Percentiles rank a stretch among this genome's conserved stretches.
Evolutionary conservation across 345 rosid genomes (phyloP).

Genomic region (Hevea brasiliensis): DNA sequence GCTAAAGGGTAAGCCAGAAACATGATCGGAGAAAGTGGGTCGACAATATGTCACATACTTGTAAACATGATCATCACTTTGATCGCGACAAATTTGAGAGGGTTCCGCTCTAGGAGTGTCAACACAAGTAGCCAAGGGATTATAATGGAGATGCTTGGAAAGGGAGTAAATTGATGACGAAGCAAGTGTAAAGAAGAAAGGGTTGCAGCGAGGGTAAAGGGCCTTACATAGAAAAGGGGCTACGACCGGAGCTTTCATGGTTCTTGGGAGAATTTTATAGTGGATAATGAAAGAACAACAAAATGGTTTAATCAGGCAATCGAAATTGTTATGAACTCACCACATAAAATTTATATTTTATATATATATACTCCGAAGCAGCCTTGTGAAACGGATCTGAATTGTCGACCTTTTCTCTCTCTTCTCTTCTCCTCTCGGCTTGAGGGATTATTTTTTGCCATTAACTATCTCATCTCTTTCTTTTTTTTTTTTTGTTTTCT

Average conservation of each 20-base stretch:
- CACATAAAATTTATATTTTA: background rate
- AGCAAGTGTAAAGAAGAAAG: conserved; percentile 11
- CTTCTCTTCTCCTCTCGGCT: too few relatives aligned
- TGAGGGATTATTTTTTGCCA: too few relatives aligned
- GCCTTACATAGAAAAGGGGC: conserved; percentile 41
- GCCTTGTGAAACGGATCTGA: too few relatives aligned
- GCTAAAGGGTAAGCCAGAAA: conserved; percentile 31
- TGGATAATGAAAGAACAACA: background rate
- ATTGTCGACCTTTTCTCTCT: too few relatives aligned
- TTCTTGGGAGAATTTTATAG: conserved; percentile 27
- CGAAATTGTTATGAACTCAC: background rate
- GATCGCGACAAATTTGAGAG: conserved; percentile 46
- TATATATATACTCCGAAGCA: too few relatives aligned
- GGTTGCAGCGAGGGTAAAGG: conserved; percentile 7
- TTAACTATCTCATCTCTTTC: too few relatives aligned
- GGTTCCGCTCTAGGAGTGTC: conserved; percentile 47
- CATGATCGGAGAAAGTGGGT: conserved; percentile 37
- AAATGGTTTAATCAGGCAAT: background rate
- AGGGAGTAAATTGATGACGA: conserved; percentile 8
- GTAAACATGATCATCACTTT: conserved; percentile 37
- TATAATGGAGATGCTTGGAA: background rate
- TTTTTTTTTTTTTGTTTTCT: too few relatives aligned
- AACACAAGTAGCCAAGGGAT: conserved; percentile 72
- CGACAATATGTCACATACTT: conserved; percentile 40
- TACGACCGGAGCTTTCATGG: conserved; percentile 43